phyloP scores from a whole-genome alignment of 2,329 filamentous ascomycete genomes.

The Fusarium papillatum region DNA sequence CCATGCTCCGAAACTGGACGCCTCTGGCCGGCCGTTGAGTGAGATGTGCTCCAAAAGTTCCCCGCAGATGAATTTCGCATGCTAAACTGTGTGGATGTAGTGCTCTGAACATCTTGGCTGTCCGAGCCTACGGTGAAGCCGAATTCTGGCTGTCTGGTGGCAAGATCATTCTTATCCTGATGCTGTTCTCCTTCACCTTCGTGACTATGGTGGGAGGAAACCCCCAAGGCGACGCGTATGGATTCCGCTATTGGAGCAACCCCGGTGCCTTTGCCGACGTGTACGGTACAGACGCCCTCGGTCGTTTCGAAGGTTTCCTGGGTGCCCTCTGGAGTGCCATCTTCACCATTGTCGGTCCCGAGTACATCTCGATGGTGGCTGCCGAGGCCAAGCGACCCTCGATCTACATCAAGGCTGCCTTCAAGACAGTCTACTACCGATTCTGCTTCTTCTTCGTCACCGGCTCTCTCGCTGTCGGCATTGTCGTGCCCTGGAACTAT shows the following conservation, averaged over 20 bases:
- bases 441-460: slow-evolving; percentile 80
- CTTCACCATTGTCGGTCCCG: slow-evolving; percentile 76
- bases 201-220: slow-evolving; percentile 86
- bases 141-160: slow-evolving; percentile 78
- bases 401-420: slow-evolving; percentile 75
- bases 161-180: slow-evolving; percentile 76
- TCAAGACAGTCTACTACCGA: slow-evolving; percentile 81
- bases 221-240: slow-evolving; percentile 75
- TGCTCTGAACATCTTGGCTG: slow-evolving; percentile 74
- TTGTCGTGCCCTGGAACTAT: slow-evolving; percentile 76
- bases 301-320: slow-evolving; percentile 79
- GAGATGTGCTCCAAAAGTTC: slow-evolving; percentile 11
- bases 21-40: neutral
- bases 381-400: slow-evolving; percentile 77
- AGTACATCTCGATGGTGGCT: slow-evolving; percentile 78
- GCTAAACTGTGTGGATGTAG: slow-evolving; percentile 52
- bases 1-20: slow-evolving; percentile 1
- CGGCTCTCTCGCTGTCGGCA: slow-evolving; percentile 75
- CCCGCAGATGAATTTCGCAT: slow-evolving; percentile 25
- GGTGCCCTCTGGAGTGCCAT: slow-evolving; percentile 74
- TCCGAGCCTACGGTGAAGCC: slow-evolving; percentile 76
- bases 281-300: slow-evolving; percentile 71
- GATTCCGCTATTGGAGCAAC: slow-evolving; percentile 76
- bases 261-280: slow-evolving; percentile 59
- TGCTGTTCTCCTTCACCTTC: slow-evolving; percentile 82